These are phyloP conservation scores for Citrus glauca DNA, from an alignment of 345 rosid species.

Conservation along the genomic window DNA sequence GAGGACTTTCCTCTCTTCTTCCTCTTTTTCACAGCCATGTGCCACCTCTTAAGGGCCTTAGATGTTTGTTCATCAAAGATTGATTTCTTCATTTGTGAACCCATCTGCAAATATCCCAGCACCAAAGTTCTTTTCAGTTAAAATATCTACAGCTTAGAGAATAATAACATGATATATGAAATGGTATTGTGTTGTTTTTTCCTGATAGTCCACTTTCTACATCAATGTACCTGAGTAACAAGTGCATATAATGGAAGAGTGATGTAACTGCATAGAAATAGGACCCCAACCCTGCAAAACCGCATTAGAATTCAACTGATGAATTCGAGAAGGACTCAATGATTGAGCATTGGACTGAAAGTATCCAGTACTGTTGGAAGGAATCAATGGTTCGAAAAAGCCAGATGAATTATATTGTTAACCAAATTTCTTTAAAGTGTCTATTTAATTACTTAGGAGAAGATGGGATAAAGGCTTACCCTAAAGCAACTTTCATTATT, in stretches of 20 bases:
- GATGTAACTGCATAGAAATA: constrained; percentile 79
- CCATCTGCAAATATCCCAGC: constrained; percentile 56
- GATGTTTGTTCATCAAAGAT: constrained; percentile 94
- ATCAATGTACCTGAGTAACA: constrained; percentile 70
- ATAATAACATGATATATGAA: neutral
- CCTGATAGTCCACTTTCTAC: neutral
- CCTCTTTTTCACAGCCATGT: constrained; percentile 63
- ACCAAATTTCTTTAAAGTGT: neutral
- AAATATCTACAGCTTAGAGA: neutral
- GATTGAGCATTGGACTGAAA: neutral
- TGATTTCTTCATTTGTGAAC: constrained; percentile 79
- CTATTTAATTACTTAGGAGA: neutral
- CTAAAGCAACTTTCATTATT: constrained; percentile 51
- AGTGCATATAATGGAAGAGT: constrained; percentile 93
- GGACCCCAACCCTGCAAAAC: constrained; percentile 52
- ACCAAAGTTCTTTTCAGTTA: neutral
- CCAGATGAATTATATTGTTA: neutral
- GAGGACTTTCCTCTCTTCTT: constrained; percentile 49
- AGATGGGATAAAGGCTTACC: constrained; percentile 45
- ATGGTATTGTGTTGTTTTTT: neutral
- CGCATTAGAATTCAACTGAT: neutral
- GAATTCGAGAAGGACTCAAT: neutral
- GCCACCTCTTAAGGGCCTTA: constrained; percentile 92
- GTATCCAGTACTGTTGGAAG: neutral
- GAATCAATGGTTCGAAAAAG: neutral